A percentile compares a stretch with the other conserved stretches of the same genome.
Conservation (phyloP, 768 basidiomycete species). For the Termitomyces sp. region DNA sequence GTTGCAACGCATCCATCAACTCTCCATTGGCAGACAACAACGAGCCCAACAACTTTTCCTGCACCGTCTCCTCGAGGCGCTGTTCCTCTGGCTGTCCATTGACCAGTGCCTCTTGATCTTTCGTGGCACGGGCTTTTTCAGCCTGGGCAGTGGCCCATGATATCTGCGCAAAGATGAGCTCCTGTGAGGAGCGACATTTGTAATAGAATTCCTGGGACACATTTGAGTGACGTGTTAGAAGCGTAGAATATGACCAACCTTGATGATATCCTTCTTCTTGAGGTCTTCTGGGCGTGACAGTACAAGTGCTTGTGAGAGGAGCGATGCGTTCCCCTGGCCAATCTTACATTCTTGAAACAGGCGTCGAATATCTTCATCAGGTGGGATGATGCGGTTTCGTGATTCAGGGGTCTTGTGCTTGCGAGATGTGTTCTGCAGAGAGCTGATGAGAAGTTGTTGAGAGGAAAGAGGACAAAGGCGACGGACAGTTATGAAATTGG, state of each 20-base stretch:
- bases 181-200: constrained; percentile 79
- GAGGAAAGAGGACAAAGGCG: constrained; percentile 3
- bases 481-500: constrained; percentile 24
- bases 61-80: constrained; percentile 47
- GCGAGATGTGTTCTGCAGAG: constrained; percentile 20
- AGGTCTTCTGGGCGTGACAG: constrained; percentile 68
- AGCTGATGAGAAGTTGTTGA: not conserved
- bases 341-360: constrained; percentile 84
- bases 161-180: constrained; percentile 79
- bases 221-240: not conserved
- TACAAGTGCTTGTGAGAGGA: constrained; percentile 68
- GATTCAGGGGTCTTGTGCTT: constrained; percentile 33
- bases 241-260: constrained; percentile 26
- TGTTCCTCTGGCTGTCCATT: constrained; percentile 23
- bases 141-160: constrained; percentile 87
- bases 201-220: constrained; percentile 68
- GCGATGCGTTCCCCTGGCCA: constrained; percentile 72
- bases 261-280: constrained; percentile 57
- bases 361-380: constrained; percentile 68
- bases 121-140: constrained; percentile 52
- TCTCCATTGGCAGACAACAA: constrained; percentile 72
- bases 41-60: constrained; percentile 71
- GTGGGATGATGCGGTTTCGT: constrained; percentile 38
- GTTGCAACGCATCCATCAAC: constrained; percentile 59
- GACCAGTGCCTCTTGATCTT: constrained; percentile 17